Conservation (phyloP, 2,329 filamentous ascomycete genomes). For the Metarhizium brunneum region DNA sequence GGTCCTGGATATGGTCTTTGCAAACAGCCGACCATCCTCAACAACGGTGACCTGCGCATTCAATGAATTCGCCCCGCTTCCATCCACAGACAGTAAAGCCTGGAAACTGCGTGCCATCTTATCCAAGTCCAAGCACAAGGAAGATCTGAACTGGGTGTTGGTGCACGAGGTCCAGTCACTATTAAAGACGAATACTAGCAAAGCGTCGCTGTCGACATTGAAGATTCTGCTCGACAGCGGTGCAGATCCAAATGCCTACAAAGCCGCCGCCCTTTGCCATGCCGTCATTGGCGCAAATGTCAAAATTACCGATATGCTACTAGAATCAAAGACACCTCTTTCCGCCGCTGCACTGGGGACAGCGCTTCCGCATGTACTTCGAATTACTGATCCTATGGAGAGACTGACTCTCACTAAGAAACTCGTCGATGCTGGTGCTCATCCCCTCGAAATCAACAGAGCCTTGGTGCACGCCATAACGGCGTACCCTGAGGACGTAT, state of each 20-base stretch:
- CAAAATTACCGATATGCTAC: slow-evolving; percentile 38
- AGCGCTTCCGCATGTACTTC: slow-evolving; percentile 43
- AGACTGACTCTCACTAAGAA: slow-evolving; percentile 40
- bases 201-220: slow-evolving; percentile 33
- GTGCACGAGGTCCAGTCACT: slow-evolving; percentile 39
- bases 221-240: slow-evolving; percentile 38
- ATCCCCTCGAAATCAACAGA: slow-evolving; percentile 36
- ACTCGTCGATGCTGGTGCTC: slow-evolving; percentile 40
- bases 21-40: slow-evolving; percentile 32
- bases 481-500: slow-evolving; percentile 36
- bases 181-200: slow-evolving; percentile 25
- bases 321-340: slow-evolving; percentile 27
- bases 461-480: slow-evolving; percentile 42
- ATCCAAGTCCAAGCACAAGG: slow-evolving; percentile 30
- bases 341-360: slow-evolving; percentile 34
- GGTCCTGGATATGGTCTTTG: slow-evolving; percentile 38
- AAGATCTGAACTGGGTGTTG: slow-evolving; percentile 35
- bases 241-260: slow-evolving; percentile 45
- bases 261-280: slow-evolving; percentile 40
- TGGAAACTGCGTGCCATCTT: slow-evolving; percentile 41
- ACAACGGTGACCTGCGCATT: slow-evolving; percentile 35
- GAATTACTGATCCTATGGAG: slow-evolving; percentile 40
- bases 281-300: slow-evolving; percentile 38
- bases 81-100: slow-evolving; percentile 35
- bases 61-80: slow-evolving; percentile 30